Conservation (phyloP, 1,139 yeast species). For the Suhomyces maxii region DNA sequence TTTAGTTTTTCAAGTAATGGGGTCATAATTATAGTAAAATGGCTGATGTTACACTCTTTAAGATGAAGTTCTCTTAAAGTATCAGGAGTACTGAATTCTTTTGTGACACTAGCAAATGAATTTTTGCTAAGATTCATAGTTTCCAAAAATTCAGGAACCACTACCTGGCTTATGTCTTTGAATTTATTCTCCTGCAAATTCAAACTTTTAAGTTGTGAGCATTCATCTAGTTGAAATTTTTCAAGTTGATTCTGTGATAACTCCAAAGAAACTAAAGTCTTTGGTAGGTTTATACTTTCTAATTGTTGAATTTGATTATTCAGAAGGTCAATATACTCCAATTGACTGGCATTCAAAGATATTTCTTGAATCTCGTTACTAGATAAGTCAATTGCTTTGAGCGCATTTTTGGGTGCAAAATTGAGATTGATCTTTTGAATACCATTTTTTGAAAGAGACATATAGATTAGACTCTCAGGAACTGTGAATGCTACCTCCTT, state of each 20-base stretch:
- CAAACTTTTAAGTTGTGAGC: constrained; percentile 4
- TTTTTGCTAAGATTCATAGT: constrained; percentile 10
- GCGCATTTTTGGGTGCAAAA: constrained; percentile 4
- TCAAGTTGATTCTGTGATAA: constrained; percentile 8
- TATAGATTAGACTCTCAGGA: constrained; percentile 1
- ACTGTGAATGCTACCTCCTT: neutral
- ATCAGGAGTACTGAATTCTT: constrained; percentile 7
- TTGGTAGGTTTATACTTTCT: constrained; percentile 5
- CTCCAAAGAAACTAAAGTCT: constrained; percentile 3
- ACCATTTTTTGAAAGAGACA: constrained; percentile 6
- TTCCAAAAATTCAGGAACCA: constrained; percentile 3
- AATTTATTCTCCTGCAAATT: constrained; percentile 10
- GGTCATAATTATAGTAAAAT: constrained; percentile 5
- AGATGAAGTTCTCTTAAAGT: constrained; percentile 5
- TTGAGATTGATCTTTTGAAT: constrained; percentile 1
- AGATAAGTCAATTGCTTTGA: constrained; percentile 8
- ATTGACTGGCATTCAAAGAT: constrained; percentile 4
- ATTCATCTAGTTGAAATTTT: neutral
- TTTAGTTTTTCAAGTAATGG: constrained; percentile 5
- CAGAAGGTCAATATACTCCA: constrained; percentile 9
- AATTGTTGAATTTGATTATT: constrained; percentile 5
- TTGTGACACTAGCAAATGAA: constrained; percentile 4
- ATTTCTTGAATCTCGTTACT: constrained; percentile 6
- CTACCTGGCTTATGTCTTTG: constrained; percentile 1
- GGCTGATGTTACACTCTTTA: constrained; percentile 10